Conservation (phyloP, 352 stramenopile genomes). For the Aphanomyces stellatus region DNA sequence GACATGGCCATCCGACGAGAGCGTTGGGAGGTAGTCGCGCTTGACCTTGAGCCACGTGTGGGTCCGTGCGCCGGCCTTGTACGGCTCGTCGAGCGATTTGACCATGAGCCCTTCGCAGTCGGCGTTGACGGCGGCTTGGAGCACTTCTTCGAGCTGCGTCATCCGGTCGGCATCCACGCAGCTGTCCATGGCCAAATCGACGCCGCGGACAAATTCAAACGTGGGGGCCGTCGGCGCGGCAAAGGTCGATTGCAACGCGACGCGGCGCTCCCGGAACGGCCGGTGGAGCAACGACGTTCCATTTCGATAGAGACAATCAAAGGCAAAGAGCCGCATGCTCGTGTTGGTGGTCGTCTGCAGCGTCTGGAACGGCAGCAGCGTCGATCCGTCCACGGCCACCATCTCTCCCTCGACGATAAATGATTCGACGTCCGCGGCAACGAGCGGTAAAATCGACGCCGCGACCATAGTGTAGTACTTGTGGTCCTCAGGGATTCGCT, state of each 20-base stretch:
- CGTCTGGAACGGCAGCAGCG: constrained; percentile 65
- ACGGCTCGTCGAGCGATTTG: constrained; percentile 52
- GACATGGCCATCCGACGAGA: too few species aligned
- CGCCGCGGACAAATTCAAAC: constrained; percentile 53
- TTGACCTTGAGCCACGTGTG: constrained; percentile 85
- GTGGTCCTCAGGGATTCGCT: constrained; percentile 53
- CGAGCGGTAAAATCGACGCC: constrained; percentile 39
- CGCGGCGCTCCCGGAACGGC: constrained; percentile 37
- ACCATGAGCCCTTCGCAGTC: constrained; percentile 78
- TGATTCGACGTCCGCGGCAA: constrained; percentile 25
- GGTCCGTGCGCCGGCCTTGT: constrained; percentile 56
- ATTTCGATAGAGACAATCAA: constrained; percentile 58
- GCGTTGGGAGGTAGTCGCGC: constrained; percentile 48
- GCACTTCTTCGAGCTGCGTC: constrained; percentile 26
- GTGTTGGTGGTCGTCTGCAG: constrained; percentile 65
- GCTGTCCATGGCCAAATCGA: constrained; percentile 32
- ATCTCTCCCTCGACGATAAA: constrained; percentile 71
- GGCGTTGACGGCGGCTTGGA: constrained; percentile 41
- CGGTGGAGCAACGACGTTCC: constrained; percentile 34
- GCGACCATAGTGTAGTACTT: not conserved
- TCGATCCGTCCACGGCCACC: constrained; percentile 44
- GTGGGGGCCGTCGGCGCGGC: constrained; percentile 27
- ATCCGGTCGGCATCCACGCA: not conserved
- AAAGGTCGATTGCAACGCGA: constrained; percentile 30
- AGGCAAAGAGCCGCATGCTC: constrained; percentile 69